Evolutionary conservation across 2,329 filamentous ascomycete species (phyloP), one percentile per base, ranked within the genome.

Genomic region (Beauveria caledonica): DNA sequence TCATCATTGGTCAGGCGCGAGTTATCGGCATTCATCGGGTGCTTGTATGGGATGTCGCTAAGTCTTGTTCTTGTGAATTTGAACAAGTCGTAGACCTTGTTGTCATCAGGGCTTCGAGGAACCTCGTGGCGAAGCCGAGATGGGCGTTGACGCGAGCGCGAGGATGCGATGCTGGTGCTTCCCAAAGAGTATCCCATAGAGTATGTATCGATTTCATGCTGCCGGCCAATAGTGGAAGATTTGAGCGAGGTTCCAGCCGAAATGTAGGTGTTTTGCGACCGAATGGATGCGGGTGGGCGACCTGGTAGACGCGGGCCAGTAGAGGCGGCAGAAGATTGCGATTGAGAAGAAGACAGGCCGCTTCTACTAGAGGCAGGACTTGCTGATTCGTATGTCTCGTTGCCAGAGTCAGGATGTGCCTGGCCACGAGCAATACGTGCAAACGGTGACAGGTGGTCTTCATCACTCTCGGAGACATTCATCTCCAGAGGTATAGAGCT

Each of bases 101-200:
- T 80, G 10, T 90, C 84, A 1, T 66, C 74, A 0, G 92, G 90
- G 66, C 89, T 95, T 39, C 86, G 82, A 1, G 91, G 78, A 2
- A 96, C 81, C 69, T 97, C 91, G 66, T 95, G 86, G 29, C 90
- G 85, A 52, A 97, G 76, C 23, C 87, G 83, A 17, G 92, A 96
- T 0, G 86, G 82, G 66, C 73, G 74, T 50, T 77, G 75, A 51
- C 73, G 72, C 7, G 76, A 75, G 36, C 73, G 73, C 17, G 78
- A 78, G 42, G 82, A 81, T 36, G 80, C 70, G 67, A 80, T 71
- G 50, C 72, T 75, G 4, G 73, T 74, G 17, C 69, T 72, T 7
- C 69, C 68, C 17, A 75, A 62, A 11, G 73, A 71, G 62, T 76
- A 75, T 8, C 71, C 73, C 71, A 74, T 70, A 0, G 86, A 88